Conservation (phyloP, 2,329 filamentous ascomycete species). For the Paracorniculantispora psalliotae region DNA sequence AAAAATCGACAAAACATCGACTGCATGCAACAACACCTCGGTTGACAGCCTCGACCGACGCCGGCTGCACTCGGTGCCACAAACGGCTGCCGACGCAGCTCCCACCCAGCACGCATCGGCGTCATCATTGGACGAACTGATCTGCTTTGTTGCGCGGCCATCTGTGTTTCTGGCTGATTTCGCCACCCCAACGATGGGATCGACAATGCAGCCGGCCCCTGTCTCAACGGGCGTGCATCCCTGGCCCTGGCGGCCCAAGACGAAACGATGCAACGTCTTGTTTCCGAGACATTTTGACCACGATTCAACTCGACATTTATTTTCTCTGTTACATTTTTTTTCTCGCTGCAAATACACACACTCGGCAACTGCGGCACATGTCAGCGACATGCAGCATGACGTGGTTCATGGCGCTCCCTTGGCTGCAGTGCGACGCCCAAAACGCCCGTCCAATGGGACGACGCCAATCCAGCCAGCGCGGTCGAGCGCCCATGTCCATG, state of each 20-base stretch:
- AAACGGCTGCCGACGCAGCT: neutral
- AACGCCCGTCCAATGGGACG: neutral
- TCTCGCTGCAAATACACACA: too few relatives aligned
- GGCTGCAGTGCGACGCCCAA: neutral
- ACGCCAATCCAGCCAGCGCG: neutral
- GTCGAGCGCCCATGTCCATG: neutral
- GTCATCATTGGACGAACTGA: neutral
- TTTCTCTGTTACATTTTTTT: neutral
- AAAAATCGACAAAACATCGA: too few relatives aligned
- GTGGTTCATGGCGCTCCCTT: neutral
- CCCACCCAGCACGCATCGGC: neutral
- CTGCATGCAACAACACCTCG: too few relatives aligned
- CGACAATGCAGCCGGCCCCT: slow-evolving; percentile 4
- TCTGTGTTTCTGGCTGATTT: neutral
- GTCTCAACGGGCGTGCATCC: neutral
- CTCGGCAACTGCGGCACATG: neutral
- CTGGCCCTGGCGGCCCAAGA: slow-evolving; percentile 1
- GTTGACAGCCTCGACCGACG: neutral
- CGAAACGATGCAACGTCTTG: neutral
- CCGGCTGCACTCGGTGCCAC: neutral
- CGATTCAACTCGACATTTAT: neutral
- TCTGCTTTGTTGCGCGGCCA: neutral
- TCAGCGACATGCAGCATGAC: slow-evolving; percentile 8
- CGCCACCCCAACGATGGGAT: neutral
- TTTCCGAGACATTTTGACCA: neutral